A percentile compares a stretch with the other conserved stretches of the same genome.
Conservation (phyloP, 768 basidiomycete genomes). For the Lanmaoa pseudosensibilis region DNA sequence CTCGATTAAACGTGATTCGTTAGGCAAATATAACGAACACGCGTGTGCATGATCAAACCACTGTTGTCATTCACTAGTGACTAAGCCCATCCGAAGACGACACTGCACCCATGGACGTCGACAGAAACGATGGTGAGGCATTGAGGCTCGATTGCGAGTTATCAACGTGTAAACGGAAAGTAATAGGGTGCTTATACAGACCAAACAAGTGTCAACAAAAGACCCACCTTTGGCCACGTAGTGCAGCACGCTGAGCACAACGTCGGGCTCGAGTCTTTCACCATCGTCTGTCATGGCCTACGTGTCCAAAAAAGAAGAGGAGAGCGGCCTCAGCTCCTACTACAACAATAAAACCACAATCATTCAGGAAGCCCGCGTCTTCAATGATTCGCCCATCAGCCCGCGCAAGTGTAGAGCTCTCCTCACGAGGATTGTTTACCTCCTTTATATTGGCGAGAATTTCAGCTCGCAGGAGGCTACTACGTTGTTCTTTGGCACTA, state of each 20-base stretch:
- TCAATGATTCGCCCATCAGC: slow-evolving; percentile 99
- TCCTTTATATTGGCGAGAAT: slow-evolving; percentile 94
- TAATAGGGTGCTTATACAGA: not conserved
- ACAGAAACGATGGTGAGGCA: not conserved
- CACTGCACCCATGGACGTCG: not conserved
- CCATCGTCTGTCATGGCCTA: slow-evolving; percentile 65
- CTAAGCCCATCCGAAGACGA: not conserved
- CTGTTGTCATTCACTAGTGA: not conserved
- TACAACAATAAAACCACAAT: slow-evolving; percentile 98
- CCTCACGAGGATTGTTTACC: slow-evolving; percentile 93
- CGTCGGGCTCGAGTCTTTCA: slow-evolving; percentile 15
- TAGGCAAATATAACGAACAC: not conserved
- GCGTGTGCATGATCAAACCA: not conserved
- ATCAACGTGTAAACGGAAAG: too few species aligned
- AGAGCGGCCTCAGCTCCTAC: slow-evolving; percentile 86
- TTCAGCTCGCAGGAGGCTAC: slow-evolving; percentile 96
- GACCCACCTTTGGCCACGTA: slow-evolving; percentile 21
- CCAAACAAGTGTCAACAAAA: slow-evolving; percentile 29
- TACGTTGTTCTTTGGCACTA: slow-evolving; percentile 96
- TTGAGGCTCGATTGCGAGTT: not conserved
- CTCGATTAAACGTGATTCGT: not conserved
- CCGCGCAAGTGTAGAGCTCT: slow-evolving; percentile 96
- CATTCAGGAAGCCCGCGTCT: slow-evolving; percentile 96
- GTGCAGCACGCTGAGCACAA: slow-evolving; percentile 7
- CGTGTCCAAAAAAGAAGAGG: slow-evolving; percentile 95